Conservation (phyloP, 441 rosid species). For the Capsella rubella region DNA sequence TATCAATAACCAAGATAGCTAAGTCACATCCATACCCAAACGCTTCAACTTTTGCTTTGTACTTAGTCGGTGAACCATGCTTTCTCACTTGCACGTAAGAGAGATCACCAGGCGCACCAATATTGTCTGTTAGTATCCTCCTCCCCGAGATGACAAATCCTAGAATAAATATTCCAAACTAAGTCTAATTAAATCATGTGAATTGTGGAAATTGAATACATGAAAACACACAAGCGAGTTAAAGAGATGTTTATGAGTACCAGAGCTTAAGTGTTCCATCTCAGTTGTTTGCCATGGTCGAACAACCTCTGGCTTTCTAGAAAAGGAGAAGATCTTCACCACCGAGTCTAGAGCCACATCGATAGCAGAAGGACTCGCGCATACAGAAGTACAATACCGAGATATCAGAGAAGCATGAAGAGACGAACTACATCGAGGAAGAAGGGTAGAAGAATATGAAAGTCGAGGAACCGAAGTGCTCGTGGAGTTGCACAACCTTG, state of each 20-base stretch:
- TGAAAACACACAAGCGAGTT: neutral
- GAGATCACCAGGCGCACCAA: slow-evolving; percentile 41
- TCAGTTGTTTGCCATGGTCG: slow-evolving; percentile 4
- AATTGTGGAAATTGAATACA: neutral
- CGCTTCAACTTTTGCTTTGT: slow-evolving; percentile 61
- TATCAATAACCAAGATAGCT: slow-evolving; percentile 65
- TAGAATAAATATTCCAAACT: neutral
- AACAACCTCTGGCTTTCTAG: neutral
- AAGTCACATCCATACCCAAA: slow-evolving; percentile 75
- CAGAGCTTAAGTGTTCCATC: neutral
- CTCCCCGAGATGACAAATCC: slow-evolving; percentile 48
- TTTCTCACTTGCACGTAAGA: slow-evolving; percentile 66
- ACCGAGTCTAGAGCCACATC: neutral
- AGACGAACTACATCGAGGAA: neutral
- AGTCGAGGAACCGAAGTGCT: neutral
- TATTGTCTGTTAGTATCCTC: slow-evolving; percentile 45
- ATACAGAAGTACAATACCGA: neutral
- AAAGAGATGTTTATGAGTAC: neutral
- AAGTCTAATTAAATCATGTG: neutral
- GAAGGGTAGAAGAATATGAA: neutral
- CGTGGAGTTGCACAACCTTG: neutral
- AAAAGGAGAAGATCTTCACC: slow-evolving; percentile 11
- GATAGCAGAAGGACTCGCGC: neutral
- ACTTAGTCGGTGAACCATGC: slow-evolving; percentile 69
- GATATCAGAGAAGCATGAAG: neutral